Percentiles rank a stretch among this genome's conserved stretches.
Evolutionary conservation across 345 rosid genomes (phyloP).

Genomic region (Rhodomyrtus tomentosa): DNA sequence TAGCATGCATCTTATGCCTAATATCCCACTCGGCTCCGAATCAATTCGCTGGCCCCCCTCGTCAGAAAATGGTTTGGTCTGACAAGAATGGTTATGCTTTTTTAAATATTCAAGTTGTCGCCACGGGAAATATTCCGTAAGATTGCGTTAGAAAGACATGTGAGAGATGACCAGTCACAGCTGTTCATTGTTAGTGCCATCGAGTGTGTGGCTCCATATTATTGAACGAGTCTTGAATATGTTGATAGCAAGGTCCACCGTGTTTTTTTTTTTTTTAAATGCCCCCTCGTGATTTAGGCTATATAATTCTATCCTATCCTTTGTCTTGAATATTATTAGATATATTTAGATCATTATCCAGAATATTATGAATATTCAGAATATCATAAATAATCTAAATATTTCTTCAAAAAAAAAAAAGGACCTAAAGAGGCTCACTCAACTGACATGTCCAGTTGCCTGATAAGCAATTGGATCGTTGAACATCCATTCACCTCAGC

Average conservation of each 20-base stretch:
- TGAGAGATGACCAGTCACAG: not conserved
- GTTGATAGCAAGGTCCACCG: not conserved
- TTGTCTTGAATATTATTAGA: not conserved
- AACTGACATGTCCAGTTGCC: not conserved
- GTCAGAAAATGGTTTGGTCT: not conserved
- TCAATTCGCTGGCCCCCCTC: accelerated
- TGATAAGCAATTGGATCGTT: not conserved
- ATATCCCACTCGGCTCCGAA: not conserved
- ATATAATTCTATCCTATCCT: not conserved
- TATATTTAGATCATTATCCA: no score
- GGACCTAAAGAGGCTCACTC: not conserved
- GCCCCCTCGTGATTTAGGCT: not conserved
- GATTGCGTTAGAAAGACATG: not conserved
- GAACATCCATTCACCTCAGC: not conserved
- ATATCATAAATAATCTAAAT: no score
- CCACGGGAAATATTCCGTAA: not conserved
- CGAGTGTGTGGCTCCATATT: not conserved
- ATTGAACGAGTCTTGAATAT: not conserved
- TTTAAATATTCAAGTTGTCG: not conserved
- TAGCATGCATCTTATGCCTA: not conserved
- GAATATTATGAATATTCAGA: no score
- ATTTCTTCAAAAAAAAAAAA: no score
- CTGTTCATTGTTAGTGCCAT: not conserved
- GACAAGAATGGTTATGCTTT: not conserved
- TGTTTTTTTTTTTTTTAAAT: no score